Percentiles rank a stretch among this genome's conserved stretches.
Conservation (phyloP, 148 eudicot species). For the Salicornia ramosissima region DNA sequence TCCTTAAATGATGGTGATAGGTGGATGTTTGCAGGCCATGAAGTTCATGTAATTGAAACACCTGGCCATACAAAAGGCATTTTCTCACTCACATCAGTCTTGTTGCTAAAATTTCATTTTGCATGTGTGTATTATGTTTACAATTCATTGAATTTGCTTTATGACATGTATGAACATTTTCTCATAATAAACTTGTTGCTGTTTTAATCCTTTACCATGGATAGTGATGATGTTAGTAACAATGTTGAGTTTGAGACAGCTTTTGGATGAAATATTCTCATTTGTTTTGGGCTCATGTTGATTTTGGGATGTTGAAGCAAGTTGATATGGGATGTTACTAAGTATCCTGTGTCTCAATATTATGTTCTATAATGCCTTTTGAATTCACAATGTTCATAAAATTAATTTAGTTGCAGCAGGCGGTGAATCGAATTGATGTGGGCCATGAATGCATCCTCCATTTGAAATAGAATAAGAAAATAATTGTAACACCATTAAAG, state of each 20-base stretch:
- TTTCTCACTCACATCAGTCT: not conserved
- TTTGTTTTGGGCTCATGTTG: not conserved
- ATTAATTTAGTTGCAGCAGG: not conserved
- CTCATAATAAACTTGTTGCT: not conserved
- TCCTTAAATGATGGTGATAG: conserved; percentile 71
- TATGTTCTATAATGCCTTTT: not conserved
- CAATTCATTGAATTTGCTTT: not conserved
- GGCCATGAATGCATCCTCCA: too few relatives aligned
- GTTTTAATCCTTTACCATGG: not conserved
- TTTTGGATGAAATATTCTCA: not conserved
- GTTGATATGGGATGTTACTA: not conserved
- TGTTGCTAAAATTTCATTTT: not conserved
- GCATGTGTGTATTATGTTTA: not conserved
- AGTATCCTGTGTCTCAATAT: not conserved
- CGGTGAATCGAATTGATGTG: not conserved
- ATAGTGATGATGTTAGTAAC: not conserved
- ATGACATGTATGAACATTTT: not conserved
- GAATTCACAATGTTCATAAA: not conserved
- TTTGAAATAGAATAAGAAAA: too few relatives aligned
- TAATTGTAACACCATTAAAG: too few relatives aligned
- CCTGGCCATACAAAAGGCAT: conserved; percentile 88
- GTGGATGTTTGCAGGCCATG: conserved; percentile 96
- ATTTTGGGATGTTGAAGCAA: not conserved
- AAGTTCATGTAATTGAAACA: conserved; percentile 72
- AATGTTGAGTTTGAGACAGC: not conserved